These are phyloP conservation scores for Coemansia sp. DNA, from an alignment of 192 early-diverging fungal species.

Conservation along the genomic window DNA sequence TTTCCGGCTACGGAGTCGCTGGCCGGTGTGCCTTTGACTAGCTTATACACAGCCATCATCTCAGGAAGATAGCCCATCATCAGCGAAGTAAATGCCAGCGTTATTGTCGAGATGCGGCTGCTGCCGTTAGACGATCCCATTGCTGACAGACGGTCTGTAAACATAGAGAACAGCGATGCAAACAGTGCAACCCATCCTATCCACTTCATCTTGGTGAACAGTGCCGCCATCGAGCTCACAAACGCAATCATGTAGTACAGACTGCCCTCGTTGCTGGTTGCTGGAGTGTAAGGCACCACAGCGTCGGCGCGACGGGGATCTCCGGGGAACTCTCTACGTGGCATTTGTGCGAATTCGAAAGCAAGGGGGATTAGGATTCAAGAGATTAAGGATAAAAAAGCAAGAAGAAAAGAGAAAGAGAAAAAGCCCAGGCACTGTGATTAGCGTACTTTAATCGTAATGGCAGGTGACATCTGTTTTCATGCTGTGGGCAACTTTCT, in stretches of 20 bases:
- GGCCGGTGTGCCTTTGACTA: not conserved
- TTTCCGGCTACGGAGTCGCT: not conserved
- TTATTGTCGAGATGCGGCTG: conserved; percentile 44
- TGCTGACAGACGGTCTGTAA: conserved; percentile 45
- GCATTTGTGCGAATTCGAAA: conserved; percentile 14
- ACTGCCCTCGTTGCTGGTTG: conserved; percentile 40
- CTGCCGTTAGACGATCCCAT: conserved; percentile 13
- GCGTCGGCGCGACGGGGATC: conserved; percentile 37
- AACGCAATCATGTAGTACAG: conserved; percentile 50
- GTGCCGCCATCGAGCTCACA: conserved; percentile 43
- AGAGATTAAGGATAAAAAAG: no score
- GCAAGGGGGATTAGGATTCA: not conserved
- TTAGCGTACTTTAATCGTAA: not conserved
- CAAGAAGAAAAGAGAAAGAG: not conserved
- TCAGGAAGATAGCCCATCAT: conserved; percentile 49
- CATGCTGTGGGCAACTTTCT: not conserved
- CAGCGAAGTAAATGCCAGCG: conserved; percentile 38
- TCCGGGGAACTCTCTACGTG: conserved; percentile 45
- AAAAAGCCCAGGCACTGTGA: no score
- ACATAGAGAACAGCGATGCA: conserved; percentile 37
- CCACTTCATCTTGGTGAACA: conserved; percentile 41
- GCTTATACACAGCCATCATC: conserved; percentile 24
- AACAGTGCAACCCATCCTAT: conserved; percentile 43
- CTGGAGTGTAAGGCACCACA: conserved; percentile 40
- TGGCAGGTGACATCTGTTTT: not conserved